Evolutionary conservation across 2,329 filamentous ascomycete genomes (phyloP).

Genomic region (Remersonia thermophila): DNA sequence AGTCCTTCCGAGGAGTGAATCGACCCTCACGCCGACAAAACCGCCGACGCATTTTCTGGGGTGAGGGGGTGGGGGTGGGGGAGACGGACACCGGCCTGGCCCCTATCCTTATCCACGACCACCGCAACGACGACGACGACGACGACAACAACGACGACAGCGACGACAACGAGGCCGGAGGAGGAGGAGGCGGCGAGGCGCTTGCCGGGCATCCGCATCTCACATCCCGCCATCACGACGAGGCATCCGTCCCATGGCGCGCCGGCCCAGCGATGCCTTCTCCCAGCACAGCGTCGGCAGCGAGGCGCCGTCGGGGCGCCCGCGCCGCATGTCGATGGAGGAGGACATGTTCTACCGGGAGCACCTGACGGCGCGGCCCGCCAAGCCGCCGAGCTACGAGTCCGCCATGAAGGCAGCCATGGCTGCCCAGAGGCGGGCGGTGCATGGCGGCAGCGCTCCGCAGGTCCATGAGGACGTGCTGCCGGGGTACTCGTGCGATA

Average conservation of each 20-base stretch:
- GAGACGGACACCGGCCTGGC: constrained; percentile 7
- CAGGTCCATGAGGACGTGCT: constrained; percentile 30
- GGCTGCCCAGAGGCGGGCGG: constrained; percentile 16
- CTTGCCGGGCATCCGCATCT: constrained; percentile 5
- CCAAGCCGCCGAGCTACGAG: constrained; percentile 36
- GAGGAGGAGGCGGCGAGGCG: background rate
- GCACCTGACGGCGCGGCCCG: constrained; percentile 37
- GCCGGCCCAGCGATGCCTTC: constrained; percentile 19
- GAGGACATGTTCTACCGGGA: constrained; percentile 42
- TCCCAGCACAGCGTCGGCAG: constrained; percentile 23
- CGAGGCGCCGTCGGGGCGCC: constrained; percentile 26
- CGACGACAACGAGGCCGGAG: too few species aligned
- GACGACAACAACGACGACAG: background rate
- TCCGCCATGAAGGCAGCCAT: constrained; percentile 19
- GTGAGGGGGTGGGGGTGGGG: constrained; percentile 11
- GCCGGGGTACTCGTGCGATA: constrained; percentile 45
- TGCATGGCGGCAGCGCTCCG: constrained; percentile 12
- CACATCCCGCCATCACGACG: constrained; percentile 5
- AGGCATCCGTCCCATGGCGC: constrained; percentile 20
- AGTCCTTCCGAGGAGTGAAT: constrained; percentile 6
- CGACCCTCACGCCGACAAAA: constrained; percentile 3
- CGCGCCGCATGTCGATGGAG: constrained; percentile 36
- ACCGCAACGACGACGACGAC: constrained; percentile 6
- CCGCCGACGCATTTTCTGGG: background rate
- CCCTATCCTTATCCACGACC: constrained; percentile 1